Evolutionary conservation across 1,139 yeast genomes (phyloP).

Genomic region (Diutina catenulata): DNA sequence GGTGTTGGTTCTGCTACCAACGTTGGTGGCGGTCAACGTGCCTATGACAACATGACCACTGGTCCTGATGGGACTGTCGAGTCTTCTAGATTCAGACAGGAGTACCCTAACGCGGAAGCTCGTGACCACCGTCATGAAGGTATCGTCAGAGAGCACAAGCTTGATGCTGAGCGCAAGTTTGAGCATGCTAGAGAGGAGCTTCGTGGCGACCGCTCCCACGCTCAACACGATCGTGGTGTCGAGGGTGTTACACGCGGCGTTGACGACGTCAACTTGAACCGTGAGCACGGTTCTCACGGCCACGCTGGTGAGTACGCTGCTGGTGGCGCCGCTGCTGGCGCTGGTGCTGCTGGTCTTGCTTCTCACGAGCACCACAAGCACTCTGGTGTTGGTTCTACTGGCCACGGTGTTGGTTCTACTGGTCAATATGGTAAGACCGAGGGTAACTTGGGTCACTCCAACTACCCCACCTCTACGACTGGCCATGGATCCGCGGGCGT

Average conservation of each 20-base stretch:
- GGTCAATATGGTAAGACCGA: too few relatives aligned
- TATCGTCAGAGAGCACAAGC: not conserved
- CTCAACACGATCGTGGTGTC: not conserved
- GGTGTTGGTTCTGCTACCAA: not conserved
- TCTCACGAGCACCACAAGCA: not conserved
- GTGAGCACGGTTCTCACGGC: not conserved
- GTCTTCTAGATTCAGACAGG: not conserved
- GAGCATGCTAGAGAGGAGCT: not conserved
- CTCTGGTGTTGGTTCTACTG: not conserved
- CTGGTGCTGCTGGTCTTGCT: not conserved
- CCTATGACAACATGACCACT: not conserved
- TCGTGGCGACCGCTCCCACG: too few relatives aligned
- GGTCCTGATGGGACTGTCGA: not conserved
- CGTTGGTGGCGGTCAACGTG: too few relatives aligned
- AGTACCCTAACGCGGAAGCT: not conserved
- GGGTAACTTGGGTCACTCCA: too few relatives aligned
- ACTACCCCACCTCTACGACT: not conserved
- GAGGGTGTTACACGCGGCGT: not conserved
- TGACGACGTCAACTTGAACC: not conserved
- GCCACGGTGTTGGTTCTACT: not conserved
- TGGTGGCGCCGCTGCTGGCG: not conserved
- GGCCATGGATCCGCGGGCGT: not conserved
- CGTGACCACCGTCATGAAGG: not conserved
- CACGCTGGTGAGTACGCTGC: not conserved
- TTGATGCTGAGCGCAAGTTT: not conserved